Evolutionary conservation across 306 rosid genomes (phyloP).

Genomic region (Vigna nakashimae): DNA sequence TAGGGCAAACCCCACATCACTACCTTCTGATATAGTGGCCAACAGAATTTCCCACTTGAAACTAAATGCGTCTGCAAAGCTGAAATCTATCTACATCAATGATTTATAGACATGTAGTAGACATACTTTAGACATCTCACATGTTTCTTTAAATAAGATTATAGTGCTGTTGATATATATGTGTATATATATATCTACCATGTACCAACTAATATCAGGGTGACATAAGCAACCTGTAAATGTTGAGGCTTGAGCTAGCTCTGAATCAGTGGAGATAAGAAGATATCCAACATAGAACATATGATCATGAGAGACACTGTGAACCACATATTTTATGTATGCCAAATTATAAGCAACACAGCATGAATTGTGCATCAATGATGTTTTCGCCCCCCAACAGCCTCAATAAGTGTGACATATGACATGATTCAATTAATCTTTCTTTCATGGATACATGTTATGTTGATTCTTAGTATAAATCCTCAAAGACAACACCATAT

Average conservation of each 20-base stretch:
- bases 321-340: constrained; percentile 8
- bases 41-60: constrained; percentile 17
- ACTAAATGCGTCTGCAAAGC: neutral
- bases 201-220: neutral
- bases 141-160: neutral
- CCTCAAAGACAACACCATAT: constrained; percentile 38
- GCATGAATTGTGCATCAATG: neutral
- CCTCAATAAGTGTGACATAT: neutral
- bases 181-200: neutral
- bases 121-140: constrained; percentile 39
- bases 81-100: neutral
- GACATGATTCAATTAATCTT: neutral
- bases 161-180: neutral
- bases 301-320: neutral
- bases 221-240: neutral
- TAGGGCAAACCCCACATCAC: neutral
- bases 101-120: constrained; percentile 29
- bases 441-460: neutral
- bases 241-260: neutral
- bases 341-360: constrained; percentile 4
- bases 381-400: neutral
- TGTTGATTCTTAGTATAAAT: neutral
- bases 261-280: neutral
- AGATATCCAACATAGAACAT: neutral
- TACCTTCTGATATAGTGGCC: constrained; percentile 14